A percentile compares a stretch with the other conserved stretches of the same genome.
Evolutionary conservation across 805 yeast species (phyloP).

Genomic region (Kodamaea laetipori): DNA sequence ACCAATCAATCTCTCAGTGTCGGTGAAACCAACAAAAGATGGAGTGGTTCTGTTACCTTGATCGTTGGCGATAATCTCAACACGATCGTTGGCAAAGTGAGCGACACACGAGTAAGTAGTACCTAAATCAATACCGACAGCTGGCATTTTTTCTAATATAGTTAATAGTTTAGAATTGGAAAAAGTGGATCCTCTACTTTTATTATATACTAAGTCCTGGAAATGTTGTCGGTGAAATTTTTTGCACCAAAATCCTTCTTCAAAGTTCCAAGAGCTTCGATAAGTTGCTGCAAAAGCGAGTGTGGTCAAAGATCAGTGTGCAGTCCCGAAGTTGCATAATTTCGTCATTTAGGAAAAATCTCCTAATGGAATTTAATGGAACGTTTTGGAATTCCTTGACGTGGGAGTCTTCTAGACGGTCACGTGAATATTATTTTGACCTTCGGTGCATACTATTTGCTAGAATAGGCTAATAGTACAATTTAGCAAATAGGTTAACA

Average conservation of each 20-base stretch:
- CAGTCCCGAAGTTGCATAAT: background rate
- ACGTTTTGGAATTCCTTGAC: background rate
- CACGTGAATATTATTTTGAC: background rate
- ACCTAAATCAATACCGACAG: conserved; percentile 38
- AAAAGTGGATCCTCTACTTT: conserved; percentile 9
- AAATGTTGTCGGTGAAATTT: conserved; percentile 11
- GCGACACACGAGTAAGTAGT: conserved; percentile 39
- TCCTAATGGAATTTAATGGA: conserved; percentile 3
- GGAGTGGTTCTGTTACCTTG: conserved; percentile 39
- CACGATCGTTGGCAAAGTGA: conserved; percentile 36
- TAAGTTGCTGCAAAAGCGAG: background rate
- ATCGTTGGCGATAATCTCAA: conserved; percentile 35
- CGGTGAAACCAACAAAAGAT: conserved; percentile 36
- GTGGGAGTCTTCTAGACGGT: background rate
- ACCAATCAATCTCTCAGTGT: conserved; percentile 36
- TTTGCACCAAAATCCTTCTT: conserved; percentile 13
- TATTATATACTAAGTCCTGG: conserved; percentile 11
- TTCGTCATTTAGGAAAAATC: too few relatives aligned
- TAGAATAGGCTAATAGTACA: too few relatives aligned
- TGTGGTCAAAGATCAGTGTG: background rate
- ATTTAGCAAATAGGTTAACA: too few relatives aligned
- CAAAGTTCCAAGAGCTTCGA: conserved; percentile 17
- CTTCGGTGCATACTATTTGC: too few relatives aligned
- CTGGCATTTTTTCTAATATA: conserved; percentile 23
- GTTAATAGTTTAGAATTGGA: conserved; percentile 5